Evolutionary conservation across 257 asterid genomes (phyloP).

Genomic region (Cinchona pubescens): DNA sequence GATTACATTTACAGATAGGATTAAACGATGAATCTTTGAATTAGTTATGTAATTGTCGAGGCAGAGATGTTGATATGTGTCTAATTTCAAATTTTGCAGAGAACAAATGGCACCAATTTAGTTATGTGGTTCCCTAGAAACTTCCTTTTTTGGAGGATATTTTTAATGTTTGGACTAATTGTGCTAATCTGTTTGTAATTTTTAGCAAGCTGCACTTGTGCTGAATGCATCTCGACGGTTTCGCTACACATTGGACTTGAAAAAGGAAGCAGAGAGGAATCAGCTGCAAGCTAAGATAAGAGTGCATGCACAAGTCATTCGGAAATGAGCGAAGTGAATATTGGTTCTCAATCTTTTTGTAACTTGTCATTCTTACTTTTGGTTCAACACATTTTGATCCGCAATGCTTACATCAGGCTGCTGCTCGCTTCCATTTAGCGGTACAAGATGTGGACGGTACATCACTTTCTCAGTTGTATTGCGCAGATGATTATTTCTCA

Average conservation of each 20-base stretch:
- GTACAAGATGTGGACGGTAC: conserved; percentile 55
- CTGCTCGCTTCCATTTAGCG: conserved; percentile 76
- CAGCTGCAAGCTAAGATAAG: conserved; percentile 67
- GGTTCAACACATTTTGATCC: conserved; percentile 21
- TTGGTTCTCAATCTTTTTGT: conserved; percentile 15
- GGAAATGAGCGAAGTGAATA: too few species aligned
- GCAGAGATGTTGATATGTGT: too few species aligned
- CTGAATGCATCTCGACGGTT: conserved; percentile 92
- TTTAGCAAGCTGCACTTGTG: conserved; percentile 97
- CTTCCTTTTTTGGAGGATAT: not conserved
- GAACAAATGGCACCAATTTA: not conserved
- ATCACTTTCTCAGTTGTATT: conserved; percentile 17
- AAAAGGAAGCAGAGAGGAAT: conserved; percentile 85
- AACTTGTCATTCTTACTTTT: not conserved
- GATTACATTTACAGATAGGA: not conserved
- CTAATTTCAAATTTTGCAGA: not conserved
- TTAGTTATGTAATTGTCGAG: not conserved
- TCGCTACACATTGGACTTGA: conserved; percentile 88
- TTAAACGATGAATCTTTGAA: not conserved
- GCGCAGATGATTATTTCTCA: not conserved
- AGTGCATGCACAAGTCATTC: conserved; percentile 89
- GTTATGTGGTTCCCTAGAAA: not conserved
- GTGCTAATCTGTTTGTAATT: conserved; percentile 13
- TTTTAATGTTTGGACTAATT: conserved; percentile 11
- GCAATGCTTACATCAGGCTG: conserved; percentile 63